Base-by-base conservation (phyloP, 1,284 basidiomycete genomes). In the Moniliophthora roreri region DNA sequence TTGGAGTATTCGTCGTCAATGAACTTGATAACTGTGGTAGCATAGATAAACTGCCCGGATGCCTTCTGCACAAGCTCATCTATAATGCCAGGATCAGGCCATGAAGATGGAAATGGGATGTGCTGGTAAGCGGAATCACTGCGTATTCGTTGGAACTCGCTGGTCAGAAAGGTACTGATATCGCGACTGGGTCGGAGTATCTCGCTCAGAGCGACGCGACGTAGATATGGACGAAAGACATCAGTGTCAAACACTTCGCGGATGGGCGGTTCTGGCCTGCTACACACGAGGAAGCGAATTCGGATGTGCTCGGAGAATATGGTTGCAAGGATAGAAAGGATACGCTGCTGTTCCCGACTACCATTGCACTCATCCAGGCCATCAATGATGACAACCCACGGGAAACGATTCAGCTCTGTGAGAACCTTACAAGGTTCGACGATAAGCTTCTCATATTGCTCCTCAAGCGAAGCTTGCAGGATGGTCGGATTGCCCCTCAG, bases 1-100 rank as follows among this genome's bases (percentile, higher is more conserved):
- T 45, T 26, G 5, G 20, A n/a, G 34, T 24, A n/a, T 39, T 40
- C 44, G 2, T 48, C 37, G 13, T 39, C 34, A 24, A 58, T 41
- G 18, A 48, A 58, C 32, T 55, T 55, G 9, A 54, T 20, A 10
- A 51, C 50, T 16, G 56, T 58, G 23, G 50, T 41, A 23, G 53
- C 49, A 37, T 44, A 58, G 24, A 58, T 58, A 38, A 58, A 58
- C 18, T 52, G 44, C 0, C 50, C 53, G 16, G 50, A 51, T 16
- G 56, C 23, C 34, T 35, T 44, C 10, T 40, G 13, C 23, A 52
- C 50, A 8, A 58, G 34, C n/a, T 38, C 35, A 9, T 44, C 39
- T 8, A 58, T 21, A 3, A 37, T 18, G 8, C 35, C 21, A 10
- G n/a, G 20, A 2, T 50, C 32, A n/a, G 56, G 53, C 56, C 56